Evolutionary conservation across 495 filamentous ascomycete species (phyloP), one percentile per base, ranked within the genome.

Genomic region (Aspergillus olivimuriae): DNA sequence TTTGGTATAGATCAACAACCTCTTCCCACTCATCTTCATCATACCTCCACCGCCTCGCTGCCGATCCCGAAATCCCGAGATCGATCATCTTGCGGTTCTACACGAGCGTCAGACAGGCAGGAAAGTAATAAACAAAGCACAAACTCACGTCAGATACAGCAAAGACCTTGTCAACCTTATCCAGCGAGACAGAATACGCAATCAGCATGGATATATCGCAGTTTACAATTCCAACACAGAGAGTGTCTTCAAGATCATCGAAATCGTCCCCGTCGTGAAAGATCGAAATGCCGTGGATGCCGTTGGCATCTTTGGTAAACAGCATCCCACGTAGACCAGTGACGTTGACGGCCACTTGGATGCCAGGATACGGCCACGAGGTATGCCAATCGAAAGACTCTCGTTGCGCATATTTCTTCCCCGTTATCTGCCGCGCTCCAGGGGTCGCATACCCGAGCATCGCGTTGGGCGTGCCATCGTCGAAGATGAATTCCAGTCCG

Each of bases 21-120:
- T 28, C 24, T 11, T 28, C 41, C 39, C n/a, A 40, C 40, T 39
- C 14, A 40, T 6, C 18, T 39, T 34, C 22, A 17, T 26, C 15
- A 23, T 24, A 19, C 43, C 34, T 19, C 39, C 34, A 34, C 26
- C 21, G 41, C 30, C 33, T 24, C 38, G 39, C 43, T 48, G 46
- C 34, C 39, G 26, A 34, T 39, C 41, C 33, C 32, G 34, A 16
- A 19, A 44, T 24, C 28, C 42, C 42, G 0, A 44, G 3, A n/a
- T 44, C 33, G 9, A 44, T 23, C 19, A 44, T 37, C 42, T 36
- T 37, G 11, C 32, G 31, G n/a, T 20, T 19, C 42, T 44, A 16
- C 4, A 8, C 4, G 6, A 16, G 1, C 2, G 9, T 31, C 4
- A 4, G 28, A 30, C 21, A 24, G 24, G 18, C 3, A 28, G n/a